Conservation (phyloP, 371 early-diverging fungal species). For the Rhizomucor pusillus region DNA sequence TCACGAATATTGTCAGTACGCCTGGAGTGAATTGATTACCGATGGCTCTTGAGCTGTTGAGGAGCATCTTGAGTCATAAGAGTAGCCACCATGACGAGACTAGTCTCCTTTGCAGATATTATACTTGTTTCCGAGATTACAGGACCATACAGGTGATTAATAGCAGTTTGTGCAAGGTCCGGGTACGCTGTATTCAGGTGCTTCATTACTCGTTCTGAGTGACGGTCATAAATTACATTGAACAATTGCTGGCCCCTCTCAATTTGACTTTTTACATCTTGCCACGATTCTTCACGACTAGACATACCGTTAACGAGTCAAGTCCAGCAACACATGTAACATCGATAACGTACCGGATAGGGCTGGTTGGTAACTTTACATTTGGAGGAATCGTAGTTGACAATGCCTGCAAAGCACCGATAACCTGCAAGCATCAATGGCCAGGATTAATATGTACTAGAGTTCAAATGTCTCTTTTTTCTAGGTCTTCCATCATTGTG, state of each 20-base stretch:
- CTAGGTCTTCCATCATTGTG: background rate
- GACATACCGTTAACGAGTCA: background rate
- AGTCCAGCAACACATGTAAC: too few species aligned
- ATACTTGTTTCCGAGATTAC: slow-evolving; percentile 22
- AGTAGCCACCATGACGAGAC: slow-evolving; percentile 27
- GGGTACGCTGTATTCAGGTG: slow-evolving; percentile 28
- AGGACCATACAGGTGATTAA: slow-evolving; percentile 36
- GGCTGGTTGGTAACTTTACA: slow-evolving; percentile 11
- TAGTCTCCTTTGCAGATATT: slow-evolving; percentile 29
- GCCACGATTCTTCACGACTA: slow-evolving; percentile 57
- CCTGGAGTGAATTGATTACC: background rate
- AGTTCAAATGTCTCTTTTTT: background rate
- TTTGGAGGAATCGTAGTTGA: slow-evolving; percentile 18
- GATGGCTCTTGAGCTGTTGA: slow-evolving; percentile 33
- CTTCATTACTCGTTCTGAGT: slow-evolving; percentile 25
- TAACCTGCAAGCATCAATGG: slow-evolving; percentile 26
- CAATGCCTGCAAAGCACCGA: slow-evolving; percentile 31
- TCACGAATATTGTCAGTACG: too few species aligned
- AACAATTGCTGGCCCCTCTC: slow-evolving; percentile 45
- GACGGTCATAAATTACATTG: slow-evolving; percentile 29
- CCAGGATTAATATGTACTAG: too few species aligned
- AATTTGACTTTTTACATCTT: slow-evolving; percentile 72
- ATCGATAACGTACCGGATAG: slow-evolving; percentile 7
- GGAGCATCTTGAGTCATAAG: slow-evolving; percentile 27
- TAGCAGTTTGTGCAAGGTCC: slow-evolving; percentile 36